These are phyloP conservation scores for Komagataella pseudopastoris DNA, from an alignment of 805 yeast genomes.

Conservation along the genomic window DNA sequence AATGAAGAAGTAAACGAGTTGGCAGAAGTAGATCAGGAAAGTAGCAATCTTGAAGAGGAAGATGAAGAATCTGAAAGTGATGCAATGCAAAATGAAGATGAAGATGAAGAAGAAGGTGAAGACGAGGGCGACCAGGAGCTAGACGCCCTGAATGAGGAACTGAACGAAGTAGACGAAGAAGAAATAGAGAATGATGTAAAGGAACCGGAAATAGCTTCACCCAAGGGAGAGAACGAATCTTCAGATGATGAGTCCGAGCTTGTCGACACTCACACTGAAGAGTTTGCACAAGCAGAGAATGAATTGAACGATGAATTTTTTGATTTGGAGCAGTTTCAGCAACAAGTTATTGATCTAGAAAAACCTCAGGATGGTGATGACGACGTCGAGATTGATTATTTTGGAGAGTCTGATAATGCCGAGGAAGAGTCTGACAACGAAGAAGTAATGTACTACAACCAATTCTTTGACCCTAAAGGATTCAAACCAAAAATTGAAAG, in stretches of 20 bases:
- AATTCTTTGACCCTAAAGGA: slow-evolving; percentile 36
- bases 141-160: slow-evolving; percentile 6
- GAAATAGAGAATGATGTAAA: slow-evolving; percentile 56
- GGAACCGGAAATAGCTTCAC: slow-evolving; percentile 22
- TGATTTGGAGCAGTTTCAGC: slow-evolving; percentile 72
- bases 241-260: slow-evolving; percentile 8
- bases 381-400: slow-evolving; percentile 37
- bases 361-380: slow-evolving; percentile 29
- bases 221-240: slow-evolving; percentile 7
- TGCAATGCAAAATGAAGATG: slow-evolving; percentile 15
- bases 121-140: slow-evolving; percentile 9
- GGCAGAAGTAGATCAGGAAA: slow-evolving; percentile 12
- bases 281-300: slow-evolving; percentile 31
- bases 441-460: slow-evolving; percentile 44
- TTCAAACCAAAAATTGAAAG: slow-evolving; percentile 12
- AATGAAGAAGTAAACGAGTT: slow-evolving; percentile 3
- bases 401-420: slow-evolving; percentile 38
- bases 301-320: slow-evolving; percentile 80
- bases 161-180: slow-evolving; percentile 10
- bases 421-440: slow-evolving; percentile 28
- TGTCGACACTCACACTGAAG: background rate
- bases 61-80: slow-evolving; percentile 13
- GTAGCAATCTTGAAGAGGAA: slow-evolving; percentile 22
- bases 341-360: slow-evolving; percentile 57
- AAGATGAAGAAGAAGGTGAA: slow-evolving; percentile 14